Conservation (phyloP, 1,139 yeast genomes). For the Protomyces inundatus region DNA sequence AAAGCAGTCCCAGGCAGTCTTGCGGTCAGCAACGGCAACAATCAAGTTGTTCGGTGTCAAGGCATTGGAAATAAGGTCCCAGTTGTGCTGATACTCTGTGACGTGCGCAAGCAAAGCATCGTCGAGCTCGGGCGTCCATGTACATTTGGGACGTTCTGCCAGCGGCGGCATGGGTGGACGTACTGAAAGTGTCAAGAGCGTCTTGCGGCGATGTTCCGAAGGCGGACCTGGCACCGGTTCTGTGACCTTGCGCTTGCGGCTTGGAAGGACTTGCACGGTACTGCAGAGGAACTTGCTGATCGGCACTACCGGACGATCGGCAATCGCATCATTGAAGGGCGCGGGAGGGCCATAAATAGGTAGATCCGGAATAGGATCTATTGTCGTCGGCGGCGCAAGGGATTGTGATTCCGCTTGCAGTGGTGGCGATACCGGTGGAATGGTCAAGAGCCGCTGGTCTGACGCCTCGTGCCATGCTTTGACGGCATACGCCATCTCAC, state of each 20-base stretch:
- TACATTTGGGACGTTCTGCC: constrained; percentile 80
- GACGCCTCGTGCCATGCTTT: constrained; percentile 27
- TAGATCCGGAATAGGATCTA: constrained; percentile 17
- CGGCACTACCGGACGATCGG: constrained; percentile 30
- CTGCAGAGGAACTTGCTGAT: constrained; percentile 28
- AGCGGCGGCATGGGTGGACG: constrained; percentile 61
- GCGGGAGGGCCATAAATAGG: constrained; percentile 27
- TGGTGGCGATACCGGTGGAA: neutral
- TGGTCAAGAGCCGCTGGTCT: constrained; percentile 4
- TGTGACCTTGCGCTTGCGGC: constrained; percentile 55
- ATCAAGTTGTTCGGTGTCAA: constrained; percentile 58
- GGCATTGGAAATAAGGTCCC: constrained; percentile 86
- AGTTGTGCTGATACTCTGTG: constrained; percentile 81
- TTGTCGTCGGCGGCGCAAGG: neutral
- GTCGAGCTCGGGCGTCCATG: constrained; percentile 95
- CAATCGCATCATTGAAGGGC: constrained; percentile 27
- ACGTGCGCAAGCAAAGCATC: constrained; percentile 70
- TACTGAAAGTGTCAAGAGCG: constrained; percentile 36
- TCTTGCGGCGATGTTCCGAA: neutral
- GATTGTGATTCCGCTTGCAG: neutral
- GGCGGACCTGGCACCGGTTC: constrained; percentile 43
- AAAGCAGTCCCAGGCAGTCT: constrained; percentile 98
- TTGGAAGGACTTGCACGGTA: constrained; percentile 34
- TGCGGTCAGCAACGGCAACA: constrained; percentile 81
- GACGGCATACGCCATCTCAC: constrained; percentile 22